Evolutionary conservation across 2,329 filamentous ascomycete genomes (phyloP).

Genomic region (Chaetomiaceae sp.): DNA sequence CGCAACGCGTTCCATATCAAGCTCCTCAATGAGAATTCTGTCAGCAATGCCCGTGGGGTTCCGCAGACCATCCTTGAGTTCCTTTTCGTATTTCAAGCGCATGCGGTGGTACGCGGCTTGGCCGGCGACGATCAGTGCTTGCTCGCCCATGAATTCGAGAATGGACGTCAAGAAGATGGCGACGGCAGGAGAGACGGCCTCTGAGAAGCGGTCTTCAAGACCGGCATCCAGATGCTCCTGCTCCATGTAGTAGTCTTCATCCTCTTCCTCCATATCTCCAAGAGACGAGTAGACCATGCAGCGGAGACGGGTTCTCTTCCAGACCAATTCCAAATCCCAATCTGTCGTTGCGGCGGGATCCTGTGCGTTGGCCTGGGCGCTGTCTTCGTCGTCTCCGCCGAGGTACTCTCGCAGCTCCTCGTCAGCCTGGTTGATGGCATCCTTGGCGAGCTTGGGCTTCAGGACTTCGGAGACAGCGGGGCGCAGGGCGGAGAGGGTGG

Average conservation of each 20-base stretch:
- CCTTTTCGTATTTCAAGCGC: slow-evolving; percentile 53
- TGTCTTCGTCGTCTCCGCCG: slow-evolving; percentile 70
- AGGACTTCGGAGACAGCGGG: slow-evolving; percentile 82
- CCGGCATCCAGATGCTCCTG: slow-evolving; percentile 66
- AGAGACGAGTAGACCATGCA: slow-evolving; percentile 98
- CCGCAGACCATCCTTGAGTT: slow-evolving; percentile 48
- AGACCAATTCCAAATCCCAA: slow-evolving; percentile 89
- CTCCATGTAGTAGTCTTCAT: slow-evolving; percentile 84
- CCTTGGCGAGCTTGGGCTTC: slow-evolving; percentile 80
- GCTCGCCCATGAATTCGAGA: slow-evolving; percentile 88
- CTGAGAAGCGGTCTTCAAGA: slow-evolving; percentile 53
- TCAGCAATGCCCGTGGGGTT: slow-evolving; percentile 50
- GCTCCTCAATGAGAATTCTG: slow-evolving; percentile 77
- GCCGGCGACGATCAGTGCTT: slow-evolving; percentile 79
- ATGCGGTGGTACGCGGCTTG: slow-evolving; percentile 74
- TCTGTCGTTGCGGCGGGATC: slow-evolving; percentile 49
- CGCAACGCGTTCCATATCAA: slow-evolving; percentile 89
- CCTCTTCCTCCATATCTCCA: slow-evolving; percentile 95
- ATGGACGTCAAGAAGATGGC: slow-evolving; percentile 96
- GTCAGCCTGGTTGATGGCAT: slow-evolving; percentile 41
- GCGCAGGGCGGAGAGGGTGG: slow-evolving; percentile 67
- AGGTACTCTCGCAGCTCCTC: slow-evolving; percentile 71
- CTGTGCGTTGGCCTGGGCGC: slow-evolving; percentile 53
- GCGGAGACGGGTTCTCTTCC: slow-evolving; percentile 86
- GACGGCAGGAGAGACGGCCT: slow-evolving; percentile 78